Percentiles rank a stretch among this genome's conserved stretches.
Evolutionary conservation across 768 basidiomycete species (phyloP).

Genomic region (Russula foetens): DNA sequence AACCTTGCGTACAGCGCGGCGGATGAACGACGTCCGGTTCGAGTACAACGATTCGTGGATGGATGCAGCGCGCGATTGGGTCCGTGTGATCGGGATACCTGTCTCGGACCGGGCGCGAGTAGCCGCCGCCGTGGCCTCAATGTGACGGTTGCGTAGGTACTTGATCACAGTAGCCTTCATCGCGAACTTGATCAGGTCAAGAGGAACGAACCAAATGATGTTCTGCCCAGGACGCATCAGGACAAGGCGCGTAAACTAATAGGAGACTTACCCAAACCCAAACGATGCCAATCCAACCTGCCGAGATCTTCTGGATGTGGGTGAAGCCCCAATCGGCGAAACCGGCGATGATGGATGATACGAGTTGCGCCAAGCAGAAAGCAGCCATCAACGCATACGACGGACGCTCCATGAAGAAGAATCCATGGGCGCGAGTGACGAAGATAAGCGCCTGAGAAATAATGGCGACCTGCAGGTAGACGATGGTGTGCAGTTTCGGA

Average conservation of each 20-base stretch:
- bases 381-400: constrained; percentile 83
- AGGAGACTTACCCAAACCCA: constrained; percentile 78
- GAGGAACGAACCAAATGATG: constrained; percentile 91
- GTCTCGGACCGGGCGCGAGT: constrained; percentile 30
- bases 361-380: constrained; percentile 88
- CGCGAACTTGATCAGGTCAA: constrained; percentile 92
- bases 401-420: constrained; percentile 96
- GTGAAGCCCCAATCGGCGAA: constrained; percentile 96
- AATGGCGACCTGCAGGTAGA: constrained; percentile 96
- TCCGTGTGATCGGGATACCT: constrained; percentile 74
- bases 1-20: constrained; percentile 79
- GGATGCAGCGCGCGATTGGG: constrained; percentile 82
- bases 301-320: constrained; percentile 66
- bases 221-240: constrained; percentile 43
- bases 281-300: constrained; percentile 94
- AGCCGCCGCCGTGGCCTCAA: constrained; percentile 29
- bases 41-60: constrained; percentile 90
- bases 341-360: constrained; percentile 92
- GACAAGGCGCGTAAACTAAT: background rate
- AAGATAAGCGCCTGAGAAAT: constrained; percentile 98
- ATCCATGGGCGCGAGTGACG: constrained; percentile 87
- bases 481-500: constrained; percentile 74
- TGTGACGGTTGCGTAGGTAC: constrained; percentile 60
- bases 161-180: constrained; percentile 95
- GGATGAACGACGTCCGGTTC: constrained; percentile 91